These are phyloP conservation scores for Pistacia vera DNA, from an alignment of 345 rosid species.

Conservation along the genomic window DNA sequence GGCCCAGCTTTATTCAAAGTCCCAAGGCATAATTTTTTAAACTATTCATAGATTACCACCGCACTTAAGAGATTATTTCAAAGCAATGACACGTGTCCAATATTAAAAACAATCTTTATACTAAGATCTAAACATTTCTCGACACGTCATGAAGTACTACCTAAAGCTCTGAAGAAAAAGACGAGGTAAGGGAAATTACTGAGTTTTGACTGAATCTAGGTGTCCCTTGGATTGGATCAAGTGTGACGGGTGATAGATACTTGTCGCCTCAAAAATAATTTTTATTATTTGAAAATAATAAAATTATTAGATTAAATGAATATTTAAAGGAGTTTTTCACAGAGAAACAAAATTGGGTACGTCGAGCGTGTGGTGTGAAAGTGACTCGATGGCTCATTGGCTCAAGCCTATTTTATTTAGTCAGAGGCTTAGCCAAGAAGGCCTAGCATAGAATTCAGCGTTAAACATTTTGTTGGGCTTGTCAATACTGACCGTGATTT, in stretches of 20 bases:
- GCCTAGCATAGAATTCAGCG: neutral
- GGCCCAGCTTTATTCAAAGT: too few relatives aligned
- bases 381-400: constrained; percentile 21
- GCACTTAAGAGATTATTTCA: too few relatives aligned
- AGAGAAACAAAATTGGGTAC: constrained; percentile 34
- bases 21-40: too few relatives aligned
- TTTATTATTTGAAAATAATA: constrained; percentile 14
- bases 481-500: neutral
- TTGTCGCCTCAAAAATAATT: constrained; percentile 25
- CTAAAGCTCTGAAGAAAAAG: constrained; percentile 9
- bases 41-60: too few relatives aligned
- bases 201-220: constrained; percentile 18
- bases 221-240: constrained; percentile 26
- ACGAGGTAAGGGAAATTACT: constrained; percentile 14
- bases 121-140: constrained; percentile 18
- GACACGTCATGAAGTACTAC: constrained; percentile 25
- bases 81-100: constrained; percentile 30
- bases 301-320: neutral
- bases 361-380: constrained; percentile 20
- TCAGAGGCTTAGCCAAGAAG: constrained; percentile 13
- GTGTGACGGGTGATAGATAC: constrained; percentile 32
- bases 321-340: neutral
- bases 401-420: constrained; percentile 19
- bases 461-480: neutral
- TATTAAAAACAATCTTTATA: constrained; percentile 4